Evolutionary conservation across 108 stramenopile species (phyloP).

Genomic region (Schizochytrium sp.): DNA sequence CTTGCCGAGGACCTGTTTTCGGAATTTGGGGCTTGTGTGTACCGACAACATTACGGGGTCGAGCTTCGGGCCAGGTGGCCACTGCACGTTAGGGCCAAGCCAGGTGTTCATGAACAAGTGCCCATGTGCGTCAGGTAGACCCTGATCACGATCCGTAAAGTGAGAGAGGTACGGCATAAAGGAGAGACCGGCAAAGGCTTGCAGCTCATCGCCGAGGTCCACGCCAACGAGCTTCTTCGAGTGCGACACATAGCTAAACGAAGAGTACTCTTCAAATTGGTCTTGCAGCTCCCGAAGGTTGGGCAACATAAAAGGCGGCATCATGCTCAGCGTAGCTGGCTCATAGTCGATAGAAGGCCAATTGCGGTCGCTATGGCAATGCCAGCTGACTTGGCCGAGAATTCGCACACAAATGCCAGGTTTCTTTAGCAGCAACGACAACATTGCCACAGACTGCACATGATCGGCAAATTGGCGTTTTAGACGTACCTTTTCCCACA

Average conservation of each 20-base stretch:
- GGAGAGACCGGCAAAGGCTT: not conserved
- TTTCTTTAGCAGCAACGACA: not conserved
- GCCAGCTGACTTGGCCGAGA: not conserved
- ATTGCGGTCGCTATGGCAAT: not conserved
- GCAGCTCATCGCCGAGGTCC: not conserved
- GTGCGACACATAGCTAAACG: not conserved
- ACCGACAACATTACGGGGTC: not conserved
- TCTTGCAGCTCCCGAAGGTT: too few species aligned
- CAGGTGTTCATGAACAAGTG: not conserved
- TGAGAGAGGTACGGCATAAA: not conserved
- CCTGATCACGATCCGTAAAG: not conserved
- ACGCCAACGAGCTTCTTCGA: too few species aligned
- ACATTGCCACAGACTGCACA: not conserved
- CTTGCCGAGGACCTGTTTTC: not conserved
- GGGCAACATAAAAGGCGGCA: not conserved
- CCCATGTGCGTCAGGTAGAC: not conserved
- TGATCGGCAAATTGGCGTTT: not conserved
- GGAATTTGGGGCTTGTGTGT: not conserved
- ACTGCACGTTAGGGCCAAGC: not conserved
- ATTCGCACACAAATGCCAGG: conserved; percentile 7
- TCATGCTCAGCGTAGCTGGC: not conserved
- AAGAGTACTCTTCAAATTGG: not conserved
- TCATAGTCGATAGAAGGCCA: not conserved
- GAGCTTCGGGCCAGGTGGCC: not conserved
- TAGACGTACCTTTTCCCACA: not conserved